phyloP scores from a whole-genome alignment of 2,329 filamentous ascomycete genomes.

The Malbranchea cinnamomea region DNA sequence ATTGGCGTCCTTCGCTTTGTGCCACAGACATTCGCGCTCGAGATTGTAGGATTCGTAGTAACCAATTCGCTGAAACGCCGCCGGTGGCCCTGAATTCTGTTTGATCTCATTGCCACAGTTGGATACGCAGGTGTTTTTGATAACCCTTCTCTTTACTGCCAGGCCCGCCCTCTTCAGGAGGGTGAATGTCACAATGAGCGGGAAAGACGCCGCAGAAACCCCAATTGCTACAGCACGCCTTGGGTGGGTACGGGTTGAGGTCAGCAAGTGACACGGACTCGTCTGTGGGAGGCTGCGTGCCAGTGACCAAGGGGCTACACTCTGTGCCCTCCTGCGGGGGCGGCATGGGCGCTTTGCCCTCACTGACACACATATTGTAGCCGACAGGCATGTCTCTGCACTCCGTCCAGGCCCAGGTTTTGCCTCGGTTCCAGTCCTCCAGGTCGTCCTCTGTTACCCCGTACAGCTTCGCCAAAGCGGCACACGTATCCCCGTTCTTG shows the following conservation, averaged over 20 bases:
- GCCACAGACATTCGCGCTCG: slow-evolving; percentile 17
- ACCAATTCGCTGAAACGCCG: slow-evolving; percentile 5
- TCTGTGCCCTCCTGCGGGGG: not conserved
- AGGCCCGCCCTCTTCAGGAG: not conserved
- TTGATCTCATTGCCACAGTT: slow-evolving; percentile 13
- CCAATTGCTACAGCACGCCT: slow-evolving; percentile 1
- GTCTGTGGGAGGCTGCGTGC: not conserved
- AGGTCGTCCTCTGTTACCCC: not conserved
- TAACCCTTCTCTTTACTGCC: not conserved
- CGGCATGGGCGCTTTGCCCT: not conserved
- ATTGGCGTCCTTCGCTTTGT: slow-evolving; percentile 9
- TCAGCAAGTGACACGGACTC: not conserved
- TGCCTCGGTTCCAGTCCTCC: not conserved
- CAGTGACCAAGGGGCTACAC: not conserved
- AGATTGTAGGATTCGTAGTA: slow-evolving; percentile 19
- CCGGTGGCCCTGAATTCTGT: slow-evolving; percentile 4
- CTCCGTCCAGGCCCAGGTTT: not conserved
- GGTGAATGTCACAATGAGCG: not conserved
- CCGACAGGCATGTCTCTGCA: not conserved
- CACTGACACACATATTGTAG: slow-evolving; percentile 1
- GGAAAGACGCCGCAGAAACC: not conserved
- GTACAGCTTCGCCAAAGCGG: not conserved
- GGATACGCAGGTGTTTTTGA: slow-evolving; percentile 9
- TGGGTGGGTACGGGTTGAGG: not conserved
- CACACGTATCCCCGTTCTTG: not conserved